phyloP scores from a whole-genome alignment of 2,329 filamentous ascomycete genomes.

The Elsinoe batatas region DNA sequence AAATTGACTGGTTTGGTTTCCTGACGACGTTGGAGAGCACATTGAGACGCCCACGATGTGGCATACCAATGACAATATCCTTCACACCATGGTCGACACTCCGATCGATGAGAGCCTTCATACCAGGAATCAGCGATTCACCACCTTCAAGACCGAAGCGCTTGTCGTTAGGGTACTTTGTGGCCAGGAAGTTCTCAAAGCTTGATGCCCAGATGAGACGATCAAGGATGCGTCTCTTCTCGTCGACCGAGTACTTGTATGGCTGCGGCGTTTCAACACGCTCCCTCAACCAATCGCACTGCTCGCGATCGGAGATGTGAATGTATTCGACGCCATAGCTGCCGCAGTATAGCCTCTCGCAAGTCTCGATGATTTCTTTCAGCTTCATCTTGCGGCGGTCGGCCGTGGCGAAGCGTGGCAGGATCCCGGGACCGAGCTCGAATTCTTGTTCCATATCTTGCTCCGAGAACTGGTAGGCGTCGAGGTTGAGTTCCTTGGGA shows the following conservation, averaged over 20 bases:
- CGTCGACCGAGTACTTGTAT: slow-evolving; percentile 95
- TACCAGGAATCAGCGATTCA: slow-evolving; percentile 92
- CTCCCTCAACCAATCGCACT: slow-evolving; percentile 97
- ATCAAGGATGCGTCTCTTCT: slow-evolving; percentile 96
- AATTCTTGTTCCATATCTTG: slow-evolving; percentile 90
- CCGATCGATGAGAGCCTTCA: slow-evolving; percentile 98
- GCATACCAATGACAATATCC: slow-evolving; percentile 99
- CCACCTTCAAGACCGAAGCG: slow-evolving; percentile 97
- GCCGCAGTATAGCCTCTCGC: slow-evolving; percentile 92
- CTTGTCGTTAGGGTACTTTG: slow-evolving; percentile 99
- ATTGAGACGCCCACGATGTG: slow-evolving; percentile 95
- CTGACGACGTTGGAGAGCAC: slow-evolving; percentile 96
- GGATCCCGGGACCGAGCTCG: slow-evolving; percentile 81
- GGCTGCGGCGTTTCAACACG: slow-evolving; percentile 87
- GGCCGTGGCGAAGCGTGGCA: slow-evolving; percentile 85
- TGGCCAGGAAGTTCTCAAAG: slow-evolving; percentile 90
- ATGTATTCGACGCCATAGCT: slow-evolving; percentile 98
- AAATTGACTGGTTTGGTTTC: slow-evolving; percentile 99
- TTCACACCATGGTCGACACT: slow-evolving; percentile 98
- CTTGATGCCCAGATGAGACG: slow-evolving; percentile 97
- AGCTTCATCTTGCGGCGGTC: slow-evolving; percentile 91
- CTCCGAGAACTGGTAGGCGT: slow-evolving; percentile 91
- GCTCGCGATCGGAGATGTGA: slow-evolving; percentile 92
- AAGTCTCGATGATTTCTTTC: slow-evolving; percentile 83
- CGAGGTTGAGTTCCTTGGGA: slow-evolving; percentile 85